Evolutionary conservation across 257 asterid species (phyloP).

Genomic region (Solanum virginianum): DNA sequence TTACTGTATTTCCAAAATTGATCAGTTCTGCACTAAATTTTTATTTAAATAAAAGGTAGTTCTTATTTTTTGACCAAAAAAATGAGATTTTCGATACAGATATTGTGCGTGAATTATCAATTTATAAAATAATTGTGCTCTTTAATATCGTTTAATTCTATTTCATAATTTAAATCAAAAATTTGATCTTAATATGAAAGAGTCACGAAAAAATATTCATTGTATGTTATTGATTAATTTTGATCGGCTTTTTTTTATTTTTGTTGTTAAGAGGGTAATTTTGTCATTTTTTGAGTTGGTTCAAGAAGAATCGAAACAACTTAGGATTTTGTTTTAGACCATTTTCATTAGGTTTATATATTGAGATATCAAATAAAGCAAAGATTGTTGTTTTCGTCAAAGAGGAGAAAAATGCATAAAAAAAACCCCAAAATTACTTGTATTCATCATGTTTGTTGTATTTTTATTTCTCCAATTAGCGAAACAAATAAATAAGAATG

Average conservation of each 20-base stretch:
- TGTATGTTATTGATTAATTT: neutral
- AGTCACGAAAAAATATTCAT: too few relatives aligned
- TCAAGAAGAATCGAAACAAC: neutral
- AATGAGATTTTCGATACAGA: neutral
- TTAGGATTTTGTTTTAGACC: neutral
- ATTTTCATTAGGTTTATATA: neutral
- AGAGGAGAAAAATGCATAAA: neutral
- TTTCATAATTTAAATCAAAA: neutral
- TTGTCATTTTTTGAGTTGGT: neutral
- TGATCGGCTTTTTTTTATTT: neutral
- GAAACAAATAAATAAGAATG: neutral
- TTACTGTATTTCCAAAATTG: neutral
- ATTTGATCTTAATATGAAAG: neutral
- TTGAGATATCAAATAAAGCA: neutral
- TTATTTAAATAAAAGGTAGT: neutral
- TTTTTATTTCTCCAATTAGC: neutral
- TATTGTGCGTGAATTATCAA: neutral
- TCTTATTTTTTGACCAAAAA: neutral
- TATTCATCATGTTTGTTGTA: neutral
- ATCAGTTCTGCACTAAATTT: neutral
- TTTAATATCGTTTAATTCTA: neutral
- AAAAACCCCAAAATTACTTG: neutral
- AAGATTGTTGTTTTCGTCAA: neutral
- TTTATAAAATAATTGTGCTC: too few relatives aligned
- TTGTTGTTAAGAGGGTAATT: neutral